Base-by-base conservation (phyloP, 495 filamentous ascomycete species). In the Physcia stellaris region DNA sequence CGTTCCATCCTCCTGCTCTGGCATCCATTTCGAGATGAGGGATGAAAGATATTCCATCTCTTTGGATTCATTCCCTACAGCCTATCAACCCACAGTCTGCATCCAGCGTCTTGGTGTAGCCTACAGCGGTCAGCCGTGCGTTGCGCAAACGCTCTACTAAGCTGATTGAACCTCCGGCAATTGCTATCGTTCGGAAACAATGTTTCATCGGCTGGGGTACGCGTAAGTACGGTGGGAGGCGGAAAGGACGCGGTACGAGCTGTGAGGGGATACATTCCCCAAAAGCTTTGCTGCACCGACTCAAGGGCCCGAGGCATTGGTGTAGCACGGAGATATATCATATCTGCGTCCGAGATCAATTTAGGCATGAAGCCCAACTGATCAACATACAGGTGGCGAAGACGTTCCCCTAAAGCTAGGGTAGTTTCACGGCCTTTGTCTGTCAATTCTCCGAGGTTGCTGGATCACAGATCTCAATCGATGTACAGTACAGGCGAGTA, bases 151-250 rank as follows among this genome's bases (percentile, higher is more conserved):
- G 79, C 79, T 17, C 77, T 60, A 1, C 76, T 71, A 6, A 98
- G 69, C 36, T 88, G 82, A 19, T 74, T 73, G 54, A 94, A 90
- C 9, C 90, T 71, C 26, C 78, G 71, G 57, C 90, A 98, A 55
- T 77, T 83, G 35, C 67, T 61, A 39, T 93, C 86, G 53, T 96
- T 98, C 0, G 90, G 90, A 55, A 80, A 94, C 0, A 98, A 63
- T 0, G 88, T 95, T 61, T 98, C 90, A 39, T 95, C 87, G 1
- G 69, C 67, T 0, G 77, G 69, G 4, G 75, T 67, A 9, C 86
- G 66, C 0, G 71, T 77, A 9, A 93, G 58, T 49, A 94, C 85
- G 7, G 82, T 81, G 0, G 83, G 79, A 1, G 76, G 62, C 2
- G 75, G 75, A 50, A 87, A 78, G 24, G 64, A 60, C 16, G 70